Evolutionary conservation across 75 land plant genomes (phyloP), one percentile per base, ranked within the genome.

Genomic region (Pinus tabuliformis): DNA sequence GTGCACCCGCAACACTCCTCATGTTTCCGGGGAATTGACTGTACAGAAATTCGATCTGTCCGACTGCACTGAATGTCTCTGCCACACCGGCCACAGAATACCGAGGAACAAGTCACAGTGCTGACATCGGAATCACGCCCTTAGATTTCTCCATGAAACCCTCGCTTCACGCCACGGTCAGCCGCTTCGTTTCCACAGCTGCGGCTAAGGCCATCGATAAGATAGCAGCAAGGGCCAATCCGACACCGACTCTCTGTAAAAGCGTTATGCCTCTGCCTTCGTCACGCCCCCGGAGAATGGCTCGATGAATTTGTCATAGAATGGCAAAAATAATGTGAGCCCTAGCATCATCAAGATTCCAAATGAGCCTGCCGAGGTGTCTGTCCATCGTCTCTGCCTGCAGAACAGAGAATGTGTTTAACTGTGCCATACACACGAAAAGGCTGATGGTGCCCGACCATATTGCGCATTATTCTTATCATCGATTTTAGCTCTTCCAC

Each of bases 351-450:
- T 75, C 68, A 92, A 76, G 57, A 90, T 72, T 52, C 22, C 6
- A 20, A 92, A 42, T 8, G 95, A 88, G 5, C 82, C 95, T 22
- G 16, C 87, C 83, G 0, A 92, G 16, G 74, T 83, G 89, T 2
- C 89, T 70, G 80, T 92, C 81, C 92, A 92, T 90, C 58, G 78
- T 83, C 57, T 63, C 58, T 21, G 91, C 97, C 62, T 94, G 95
- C 33, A 33, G 33, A 33, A 33, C 33, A 33, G 33, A 33, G 33
- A 33, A 33, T 33, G 33, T 33, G 33, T 81, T 78, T 73, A 90
- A 92, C 76, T 97, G 98, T 2, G 84, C 72, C 17, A 86, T 65
- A 33, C 91, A 82, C 3, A 83, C 81, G 83, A 90, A 86, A 62
- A 91, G 83, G 11, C 90, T 56, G 68, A 89, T 81, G 21, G 93